These are phyloP conservation scores for Verticillium nonalfalfae DNA, from an alignment of 2,329 filamentous ascomycete species.

Conservation along the genomic window DNA sequence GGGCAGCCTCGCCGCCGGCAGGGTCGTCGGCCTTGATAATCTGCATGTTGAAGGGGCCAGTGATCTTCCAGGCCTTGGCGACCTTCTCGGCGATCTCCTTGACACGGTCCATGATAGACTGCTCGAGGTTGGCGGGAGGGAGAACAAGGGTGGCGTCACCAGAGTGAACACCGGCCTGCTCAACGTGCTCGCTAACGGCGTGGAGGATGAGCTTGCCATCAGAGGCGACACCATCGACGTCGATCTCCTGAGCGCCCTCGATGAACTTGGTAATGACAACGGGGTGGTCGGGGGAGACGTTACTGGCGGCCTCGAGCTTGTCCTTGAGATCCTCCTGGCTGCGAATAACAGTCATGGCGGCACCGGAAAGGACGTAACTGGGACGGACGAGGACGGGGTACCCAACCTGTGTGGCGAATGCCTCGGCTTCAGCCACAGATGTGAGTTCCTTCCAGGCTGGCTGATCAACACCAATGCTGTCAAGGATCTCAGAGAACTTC, in stretches of 20 bases:
- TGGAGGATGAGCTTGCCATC: conserved; percentile 83
- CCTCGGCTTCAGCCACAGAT: conserved; percentile 79
- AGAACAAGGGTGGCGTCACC: conserved; percentile 94
- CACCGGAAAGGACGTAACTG: conserved; percentile 91
- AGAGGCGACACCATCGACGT: conserved; percentile 88
- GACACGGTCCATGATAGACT: conserved; percentile 71
- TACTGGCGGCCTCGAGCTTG: conserved; percentile 84
- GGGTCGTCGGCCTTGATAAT: conserved; percentile 88
- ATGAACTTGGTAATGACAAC: conserved; percentile 99
- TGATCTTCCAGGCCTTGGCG: conserved; percentile 94
- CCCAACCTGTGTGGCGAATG: conserved; percentile 76
- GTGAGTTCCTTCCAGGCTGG: conserved; percentile 97
- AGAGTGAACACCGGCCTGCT: conserved; percentile 96
- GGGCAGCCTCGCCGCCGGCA: conserved; percentile 64
- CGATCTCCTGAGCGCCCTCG: conserved; percentile 91
- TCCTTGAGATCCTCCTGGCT: conserved; percentile 86
- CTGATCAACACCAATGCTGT: conserved; percentile 95
- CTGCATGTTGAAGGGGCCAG: conserved; percentile 99
- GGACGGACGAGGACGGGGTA: conserved; percentile 96
- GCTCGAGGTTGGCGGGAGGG: conserved; percentile 75
- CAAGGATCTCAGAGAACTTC: conserved; percentile 96
- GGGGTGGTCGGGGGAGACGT: conserved; percentile 91
- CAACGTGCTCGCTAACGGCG: conserved; percentile 91
- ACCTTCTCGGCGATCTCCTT: conserved; percentile 97
- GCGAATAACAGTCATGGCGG: conserved; percentile 96